A percentile compares a stretch with the other conserved stretches of the same genome.
These are phyloP conservation scores for Cladophialophora immunda DNA, from an alignment of 2,329 filamentous ascomycete species.

Conservation along the genomic window DNA sequence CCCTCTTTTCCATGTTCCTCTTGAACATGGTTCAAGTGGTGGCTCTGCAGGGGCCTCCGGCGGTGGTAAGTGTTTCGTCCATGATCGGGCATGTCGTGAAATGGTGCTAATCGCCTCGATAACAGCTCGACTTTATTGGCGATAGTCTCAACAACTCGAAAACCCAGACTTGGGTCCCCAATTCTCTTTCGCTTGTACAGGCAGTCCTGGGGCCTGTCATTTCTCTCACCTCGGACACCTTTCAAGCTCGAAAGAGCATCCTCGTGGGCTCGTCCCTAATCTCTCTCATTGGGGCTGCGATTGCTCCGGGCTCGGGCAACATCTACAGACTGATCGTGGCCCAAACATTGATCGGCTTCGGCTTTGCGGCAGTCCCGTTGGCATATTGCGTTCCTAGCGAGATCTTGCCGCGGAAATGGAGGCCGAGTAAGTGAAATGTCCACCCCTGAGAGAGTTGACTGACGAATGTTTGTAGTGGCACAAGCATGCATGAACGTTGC, in stretches of 20 bases:
- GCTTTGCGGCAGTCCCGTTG: conserved; percentile 37
- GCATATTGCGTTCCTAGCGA: conserved; percentile 37
- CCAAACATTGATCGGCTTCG: conserved; percentile 36
- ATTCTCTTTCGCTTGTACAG: conserved; percentile 37
- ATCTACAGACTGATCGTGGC: conserved; percentile 36
- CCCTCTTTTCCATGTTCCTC: conserved; percentile 35
- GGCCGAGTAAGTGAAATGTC: conserved; percentile 34
- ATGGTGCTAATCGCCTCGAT: background rate
- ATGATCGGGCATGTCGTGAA: background rate
- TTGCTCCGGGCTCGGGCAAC: conserved; percentile 34
- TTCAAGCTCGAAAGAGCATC: conserved; percentile 37
- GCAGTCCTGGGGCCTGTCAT: conserved; percentile 37
- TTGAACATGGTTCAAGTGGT: conserved; percentile 36
- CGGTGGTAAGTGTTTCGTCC: conserved; percentile 31
- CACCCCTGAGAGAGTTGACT: background rate
- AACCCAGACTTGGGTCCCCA: conserved; percentile 36
- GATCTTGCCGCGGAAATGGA: conserved; percentile 37
- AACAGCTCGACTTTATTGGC: conserved; percentile 35
- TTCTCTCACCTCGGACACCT: conserved; percentile 36
- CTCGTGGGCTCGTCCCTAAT: conserved; percentile 32
- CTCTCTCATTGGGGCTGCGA: conserved; percentile 34
- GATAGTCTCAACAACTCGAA: conserved; percentile 29
- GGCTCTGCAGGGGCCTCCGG: conserved; percentile 35
- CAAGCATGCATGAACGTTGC: conserved; percentile 37
- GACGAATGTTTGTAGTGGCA: conserved; percentile 24